Percentiles rank a stretch among this genome's conserved stretches.
phyloP scores from a whole-genome alignment of 179 eudicot genomes.

The Beta corolliflora region DNA sequence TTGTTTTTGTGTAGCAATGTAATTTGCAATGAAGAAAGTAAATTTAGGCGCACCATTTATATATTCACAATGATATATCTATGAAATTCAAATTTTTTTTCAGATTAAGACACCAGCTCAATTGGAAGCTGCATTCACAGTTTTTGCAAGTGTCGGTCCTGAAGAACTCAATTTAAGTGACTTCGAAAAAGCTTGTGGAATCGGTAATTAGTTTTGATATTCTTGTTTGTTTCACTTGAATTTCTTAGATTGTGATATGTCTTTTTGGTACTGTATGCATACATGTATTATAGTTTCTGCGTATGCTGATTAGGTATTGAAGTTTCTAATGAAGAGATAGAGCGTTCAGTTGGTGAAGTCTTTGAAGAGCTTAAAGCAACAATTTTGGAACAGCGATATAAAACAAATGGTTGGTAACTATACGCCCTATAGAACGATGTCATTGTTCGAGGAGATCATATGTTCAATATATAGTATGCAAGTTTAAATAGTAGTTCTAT shows the following conservation, averaged over 20 bases:
- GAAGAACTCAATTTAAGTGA: slow-evolving; percentile 53
- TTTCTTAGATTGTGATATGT: not conserved
- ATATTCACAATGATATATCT: not conserved
- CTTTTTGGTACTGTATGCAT: not conserved
- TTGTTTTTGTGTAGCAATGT: not conserved
- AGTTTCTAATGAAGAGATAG: slow-evolving; percentile 70
- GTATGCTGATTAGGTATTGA: slow-evolving; percentile 61
- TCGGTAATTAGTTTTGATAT: slow-evolving; percentile 50
- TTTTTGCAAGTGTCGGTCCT: slow-evolving; percentile 55
- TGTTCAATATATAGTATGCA: not conserved
- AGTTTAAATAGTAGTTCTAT: not conserved
- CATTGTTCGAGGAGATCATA: slow-evolving; percentile 8
- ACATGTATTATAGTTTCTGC: not conserved
- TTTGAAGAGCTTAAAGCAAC: slow-evolving; percentile 63
- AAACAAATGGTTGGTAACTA: slow-evolving; percentile 65
- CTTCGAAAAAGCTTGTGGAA: slow-evolving; percentile 89
- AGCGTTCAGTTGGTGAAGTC: slow-evolving; percentile 49
- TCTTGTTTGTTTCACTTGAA: not conserved
- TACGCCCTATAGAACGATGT: too few species aligned
- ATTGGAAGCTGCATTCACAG: slow-evolving; percentile 65
- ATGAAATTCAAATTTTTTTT: not conserved
- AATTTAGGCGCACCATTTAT: not conserved
- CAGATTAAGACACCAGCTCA: slow-evolving; percentile 75
- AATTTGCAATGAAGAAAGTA: not conserved
- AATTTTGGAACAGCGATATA: slow-evolving; percentile 78